Evolutionary conservation across 2,329 filamentous ascomycete genomes (phyloP), one percentile per base, ranked within the genome.

Genomic region (Monosporascus sp.): DNA sequence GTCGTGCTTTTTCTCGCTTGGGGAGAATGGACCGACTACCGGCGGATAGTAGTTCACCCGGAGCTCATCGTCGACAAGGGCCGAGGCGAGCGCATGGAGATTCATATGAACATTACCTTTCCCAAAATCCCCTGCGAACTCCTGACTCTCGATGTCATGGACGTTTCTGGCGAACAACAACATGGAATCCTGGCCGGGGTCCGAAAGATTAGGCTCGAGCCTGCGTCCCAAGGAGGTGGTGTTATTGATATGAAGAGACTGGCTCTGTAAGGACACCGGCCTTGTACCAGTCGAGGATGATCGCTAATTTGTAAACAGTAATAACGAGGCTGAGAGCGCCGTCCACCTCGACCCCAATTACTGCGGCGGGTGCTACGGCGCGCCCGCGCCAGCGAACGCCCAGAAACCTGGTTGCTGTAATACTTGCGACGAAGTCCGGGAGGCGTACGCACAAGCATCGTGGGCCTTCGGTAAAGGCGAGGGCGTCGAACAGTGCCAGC

Each of bases 61-160:
- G 94, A 99, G 76, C 75, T 99, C 64, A 85, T 99, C 55, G 94
- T 99, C 20, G 95, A 99, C 70, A 97, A 97, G 75, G 91, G 91
- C 61, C 83, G 94, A 88, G 91, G 90, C 71, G 92, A 99, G 79
- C 91, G 93, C 73, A 97, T 99, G 93, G 94, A 97, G 71, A 99
- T 99, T 61, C 91, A 96, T 71, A 83, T 99, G 73, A 99, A 99
- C 76, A 86, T 99, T 56, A 94, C 91, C 47, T 99, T 99, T 70
- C 94, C 94, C 9, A 86, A 86, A 58, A 83, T 99, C 62, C 94
- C 94, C 9, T 99, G 94, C 76, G 93, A 97, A 73, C 84, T 99
- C 50, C 79, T 97, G 61, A 97, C 94, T 14, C 86, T 99, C 64
- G 94, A 99, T 71, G 93, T 99, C 53, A 99, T 99, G 94, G 94